Evolutionary conservation across 1,284 basidiomycete species (phyloP), one percentile per base, ranked within the genome.

Genomic region (Cryptococcus wingfieldii): DNA sequence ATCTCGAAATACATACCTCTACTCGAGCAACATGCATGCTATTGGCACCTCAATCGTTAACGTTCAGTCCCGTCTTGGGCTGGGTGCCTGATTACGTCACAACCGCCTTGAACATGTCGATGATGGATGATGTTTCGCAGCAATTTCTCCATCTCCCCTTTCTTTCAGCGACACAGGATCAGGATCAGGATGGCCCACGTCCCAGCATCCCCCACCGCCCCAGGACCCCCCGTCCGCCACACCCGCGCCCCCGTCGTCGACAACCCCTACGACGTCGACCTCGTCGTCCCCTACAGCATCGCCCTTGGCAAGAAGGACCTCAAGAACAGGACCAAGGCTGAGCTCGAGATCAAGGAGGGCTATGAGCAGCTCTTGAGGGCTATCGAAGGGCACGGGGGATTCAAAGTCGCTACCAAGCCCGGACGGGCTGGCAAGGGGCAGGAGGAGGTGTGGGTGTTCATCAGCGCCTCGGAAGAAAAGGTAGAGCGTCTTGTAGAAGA

Each of bases 381-480:
- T 7, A 59, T 78, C 13, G 62, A 74, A 52, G 64, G 60, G 12
- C 70, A 67, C 43, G 71, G 68, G 0, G 73, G 73, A 0, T 55
- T 77, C 37, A 62, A 65, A 18, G 62, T 76, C 14, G 72, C 68
- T 1, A 64, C 58, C 5, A 61, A 62, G 38, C 59, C 57, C 13
- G 69, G 67, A 12, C 61, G 64, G n/a, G 56, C 51, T 2, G 61
- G 53, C 9, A 67, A 66, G 45, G 64, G 66, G 16, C 80, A 87
- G 51, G 87, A 88, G 5, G 87, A 94, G 65, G 72, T 95, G 4
- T 81, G 94, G 50, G 79, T 96, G 4, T 85, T 96, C 59, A 83
- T 96, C 14, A 80, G 81, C n/a, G 89, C 87, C 56, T 84, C 86
- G 0, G 79, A 82, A 43, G 77, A 78, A 41, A 81, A 85, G 54